Conservation (phyloP, 179 eudicot genomes). For the Kewa caespitosa region DNA sequence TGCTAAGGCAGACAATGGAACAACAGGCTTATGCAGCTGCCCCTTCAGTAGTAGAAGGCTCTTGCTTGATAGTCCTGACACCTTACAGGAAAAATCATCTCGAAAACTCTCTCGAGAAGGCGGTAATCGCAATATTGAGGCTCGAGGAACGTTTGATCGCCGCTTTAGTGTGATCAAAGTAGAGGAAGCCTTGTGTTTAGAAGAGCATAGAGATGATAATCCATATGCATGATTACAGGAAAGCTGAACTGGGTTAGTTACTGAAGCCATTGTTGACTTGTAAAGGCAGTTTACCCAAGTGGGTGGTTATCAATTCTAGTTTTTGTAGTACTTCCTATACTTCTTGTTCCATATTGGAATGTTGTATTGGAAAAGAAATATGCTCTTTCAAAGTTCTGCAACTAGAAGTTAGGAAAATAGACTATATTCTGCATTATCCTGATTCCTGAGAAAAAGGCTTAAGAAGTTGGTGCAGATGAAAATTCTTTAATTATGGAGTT, state of each 20-base stretch:
- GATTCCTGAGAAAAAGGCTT: no score
- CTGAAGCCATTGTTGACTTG: conserved; percentile 14
- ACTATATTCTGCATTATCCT: no score
- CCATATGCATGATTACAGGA: neutral
- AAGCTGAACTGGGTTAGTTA: conserved; percentile 13
- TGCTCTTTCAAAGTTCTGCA: neutral
- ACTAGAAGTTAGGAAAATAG: no score
- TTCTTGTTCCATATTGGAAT: neutral
- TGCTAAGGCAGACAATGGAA: conserved; percentile 22
- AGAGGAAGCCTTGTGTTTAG: conserved; percentile 11
- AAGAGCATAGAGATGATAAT: conserved; percentile 11
- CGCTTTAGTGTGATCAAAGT: conserved; percentile 17
- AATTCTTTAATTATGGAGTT: no score
- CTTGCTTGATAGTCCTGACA: conserved; percentile 15
- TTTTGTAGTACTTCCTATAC: neutral
- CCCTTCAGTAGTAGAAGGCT: conserved; percentile 13
- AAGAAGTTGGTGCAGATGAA: no score
- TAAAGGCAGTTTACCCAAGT: neutral
- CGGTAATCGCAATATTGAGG: conserved; percentile 9
- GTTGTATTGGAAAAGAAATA: neutral
- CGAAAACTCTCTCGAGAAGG: conserved; percentile 9
- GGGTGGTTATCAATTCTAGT: neutral
- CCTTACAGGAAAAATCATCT: conserved; percentile 8
- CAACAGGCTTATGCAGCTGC: neutral
- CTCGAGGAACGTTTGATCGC: conserved; percentile 18